Conservation (phyloP, 2,329 filamentous ascomycete genomes). For the Aureobasidium melanogenum region DNA sequence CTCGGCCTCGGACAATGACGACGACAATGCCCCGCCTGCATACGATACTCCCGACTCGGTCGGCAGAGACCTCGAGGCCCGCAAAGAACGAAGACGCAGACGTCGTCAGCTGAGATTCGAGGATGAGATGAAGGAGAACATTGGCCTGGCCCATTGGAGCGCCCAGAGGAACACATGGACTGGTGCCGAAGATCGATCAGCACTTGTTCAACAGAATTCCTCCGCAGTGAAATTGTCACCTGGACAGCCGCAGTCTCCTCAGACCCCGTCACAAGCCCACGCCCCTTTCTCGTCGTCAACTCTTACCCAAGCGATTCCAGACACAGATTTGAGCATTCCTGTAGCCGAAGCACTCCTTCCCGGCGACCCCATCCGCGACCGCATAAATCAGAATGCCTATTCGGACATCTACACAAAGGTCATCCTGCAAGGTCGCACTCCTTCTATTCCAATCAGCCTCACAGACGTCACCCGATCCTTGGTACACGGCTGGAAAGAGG, state of each 20-base stretch:
- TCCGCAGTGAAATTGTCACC: not conserved
- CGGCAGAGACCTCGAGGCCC: slow-evolving; percentile 22
- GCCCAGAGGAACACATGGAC: slow-evolving; percentile 78
- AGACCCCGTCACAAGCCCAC: not conserved
- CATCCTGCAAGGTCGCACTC: slow-evolving; percentile 68
- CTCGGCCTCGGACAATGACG: slow-evolving; percentile 18
- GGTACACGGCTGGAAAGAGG: slow-evolving; percentile 84
- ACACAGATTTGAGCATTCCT: slow-evolving; percentile 48
- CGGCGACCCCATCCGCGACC: slow-evolving; percentile 66
- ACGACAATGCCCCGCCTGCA: slow-evolving; percentile 12
- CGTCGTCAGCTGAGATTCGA: slow-evolving; percentile 30
- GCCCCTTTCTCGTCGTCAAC: slow-evolving; percentile 15
- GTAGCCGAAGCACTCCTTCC: slow-evolving; percentile 66
- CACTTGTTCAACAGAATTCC: too few species aligned
- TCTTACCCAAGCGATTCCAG: slow-evolving; percentile 18
- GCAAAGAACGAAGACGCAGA: slow-evolving; percentile 26
- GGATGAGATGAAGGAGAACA: slow-evolving; percentile 57
- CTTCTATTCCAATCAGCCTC: slow-evolving; percentile 81
- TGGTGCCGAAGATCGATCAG: slow-evolving; percentile 36
- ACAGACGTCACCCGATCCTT: slow-evolving; percentile 70
- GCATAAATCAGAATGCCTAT: slow-evolving; percentile 66
- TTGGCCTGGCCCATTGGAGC: slow-evolving; percentile 71
- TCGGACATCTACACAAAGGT: slow-evolving; percentile 84
- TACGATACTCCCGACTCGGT: slow-evolving; percentile 39
- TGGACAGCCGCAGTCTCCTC: not conserved